phyloP scores from a whole-genome alignment of 2,329 filamentous ascomycete genomes.

The Colletotrichum sansevieriae region DNA sequence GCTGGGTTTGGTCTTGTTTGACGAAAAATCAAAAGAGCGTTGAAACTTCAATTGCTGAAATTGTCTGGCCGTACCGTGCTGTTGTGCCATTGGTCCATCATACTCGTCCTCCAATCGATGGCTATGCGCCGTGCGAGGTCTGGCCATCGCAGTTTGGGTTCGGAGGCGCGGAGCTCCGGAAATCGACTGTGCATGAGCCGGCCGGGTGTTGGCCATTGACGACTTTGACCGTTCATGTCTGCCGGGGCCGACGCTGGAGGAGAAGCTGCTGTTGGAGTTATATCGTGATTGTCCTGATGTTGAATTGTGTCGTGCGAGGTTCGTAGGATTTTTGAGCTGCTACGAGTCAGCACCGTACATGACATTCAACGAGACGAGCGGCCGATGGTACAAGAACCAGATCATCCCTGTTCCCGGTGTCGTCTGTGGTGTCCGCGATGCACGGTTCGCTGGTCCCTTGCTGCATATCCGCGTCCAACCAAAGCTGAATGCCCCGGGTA shows the following conservation, averaged over 20 bases:
- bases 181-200: conserved; percentile 48
- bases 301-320: conserved; percentile 54
- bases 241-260: conserved; percentile 68
- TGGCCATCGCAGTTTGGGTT: conserved; percentile 49
- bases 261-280: conserved; percentile 59
- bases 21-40: conserved; percentile 29
- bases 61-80: conserved; percentile 51
- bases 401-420: conserved; percentile 32
- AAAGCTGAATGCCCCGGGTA: conserved; percentile 13
- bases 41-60: conserved; percentile 34
- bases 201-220: conserved; percentile 61
- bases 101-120: conserved; percentile 55
- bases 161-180: conserved; percentile 56
- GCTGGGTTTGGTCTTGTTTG: conserved; percentile 46
- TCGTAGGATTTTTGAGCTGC: conserved; percentile 50
- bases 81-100: conserved; percentile 49
- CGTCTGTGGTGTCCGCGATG: conserved; percentile 20
- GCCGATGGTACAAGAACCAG: conserved; percentile 27
- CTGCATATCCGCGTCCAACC: conserved; percentile 23
- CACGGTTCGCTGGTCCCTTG: conserved; percentile 6
- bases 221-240: conserved; percentile 66
- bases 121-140: conserved; percentile 57
- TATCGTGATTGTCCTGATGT: conserved; percentile 45
- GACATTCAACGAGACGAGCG: neutral
- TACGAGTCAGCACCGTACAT: conserved; percentile 34